These are phyloP conservation scores for Lycium barbarum DNA, from an alignment of 257 asterid genomes.

Conservation along the genomic window DNA sequence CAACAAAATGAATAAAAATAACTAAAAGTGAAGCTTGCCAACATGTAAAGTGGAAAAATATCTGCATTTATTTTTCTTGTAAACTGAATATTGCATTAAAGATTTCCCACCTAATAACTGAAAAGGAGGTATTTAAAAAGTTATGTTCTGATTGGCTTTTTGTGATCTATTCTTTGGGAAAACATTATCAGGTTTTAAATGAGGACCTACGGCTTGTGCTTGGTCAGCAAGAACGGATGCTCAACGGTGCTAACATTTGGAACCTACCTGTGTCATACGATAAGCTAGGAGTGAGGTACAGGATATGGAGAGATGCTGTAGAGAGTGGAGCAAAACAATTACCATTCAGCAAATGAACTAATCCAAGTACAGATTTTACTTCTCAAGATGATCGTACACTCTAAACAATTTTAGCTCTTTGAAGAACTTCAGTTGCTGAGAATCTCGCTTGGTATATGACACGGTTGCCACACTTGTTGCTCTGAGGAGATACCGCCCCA, in stretches of 20 bases:
- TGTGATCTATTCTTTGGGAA: neutral
- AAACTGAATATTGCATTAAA: neutral
- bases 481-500: neutral
- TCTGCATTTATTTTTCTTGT: neutral
- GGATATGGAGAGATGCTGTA: conserved; percentile 81
- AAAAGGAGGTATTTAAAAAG: neutral
- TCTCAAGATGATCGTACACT: neutral
- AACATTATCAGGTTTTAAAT: conserved; percentile 65
- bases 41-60: neutral
- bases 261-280: conserved; percentile 79
- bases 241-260: conserved; percentile 80
- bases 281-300: conserved; percentile 84
- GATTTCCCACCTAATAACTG: neutral
- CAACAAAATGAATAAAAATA: neutral
- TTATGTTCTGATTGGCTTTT: neutral
- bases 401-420: neutral
- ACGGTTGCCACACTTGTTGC: neutral
- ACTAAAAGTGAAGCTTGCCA: neutral
- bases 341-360: conserved; percentile 50
- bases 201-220: conserved; percentile 85
- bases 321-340: conserved; percentile 58
- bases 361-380: neutral
- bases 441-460: neutral
- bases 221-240: conserved; percentile 85
- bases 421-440: conserved; percentile 11